Base-by-base conservation (phyloP, 352 stramenopile species). In the Poterioochromonas sp. region DNA sequence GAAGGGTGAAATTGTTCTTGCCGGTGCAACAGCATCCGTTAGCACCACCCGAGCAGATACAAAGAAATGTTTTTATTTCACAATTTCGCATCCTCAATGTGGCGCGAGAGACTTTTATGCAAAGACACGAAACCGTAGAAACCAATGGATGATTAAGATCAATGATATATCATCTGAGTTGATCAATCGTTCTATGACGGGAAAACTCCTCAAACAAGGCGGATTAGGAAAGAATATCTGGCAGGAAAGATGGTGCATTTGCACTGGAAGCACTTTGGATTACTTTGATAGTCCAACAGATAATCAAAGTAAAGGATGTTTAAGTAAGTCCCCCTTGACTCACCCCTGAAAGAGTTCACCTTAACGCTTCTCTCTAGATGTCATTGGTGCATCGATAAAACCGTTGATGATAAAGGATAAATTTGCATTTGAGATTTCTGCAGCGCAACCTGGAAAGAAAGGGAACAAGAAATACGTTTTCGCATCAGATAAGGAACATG, bases 1-100 rank as follows among this genome's bases (percentile, higher is more conserved):
- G 60, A 69, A 69, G 41, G 60, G 60, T 39, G 60, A 69, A 26
- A 69, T 69, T 69, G 34, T 69, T 43, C n/a, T 69, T 32, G 60
- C 35, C 8, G 60, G 60, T 29, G 22, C 60, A 44, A 43, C 1
- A 29, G 29, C 32, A 29, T 20, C 11, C 8, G 11, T n/a, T 29
- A 32, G 11, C 20, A 43, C 29, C 11, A 69, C 60, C 8, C 35
- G 29, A n/a, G 2, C 8, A 34, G 26, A 41, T 69, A 69, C 3
- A 69, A 39, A 41, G 41, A 69, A 69, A 32, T 1, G 41, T 43
- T 69, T 29, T 69, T 43, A 69, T 26, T 69, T 69, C 12, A 69
- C 3, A 12, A 69, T 69, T 29, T 29, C 11, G 22, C 60, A 69
- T 69, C 60, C 60, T 32, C 29, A 69, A 43, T 69, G 60, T 69